Evolutionary conservation across 1,284 basidiomycete species (phyloP), one percentile per base, ranked within the genome.

Genomic region (Pisolithus thermaeus): DNA sequence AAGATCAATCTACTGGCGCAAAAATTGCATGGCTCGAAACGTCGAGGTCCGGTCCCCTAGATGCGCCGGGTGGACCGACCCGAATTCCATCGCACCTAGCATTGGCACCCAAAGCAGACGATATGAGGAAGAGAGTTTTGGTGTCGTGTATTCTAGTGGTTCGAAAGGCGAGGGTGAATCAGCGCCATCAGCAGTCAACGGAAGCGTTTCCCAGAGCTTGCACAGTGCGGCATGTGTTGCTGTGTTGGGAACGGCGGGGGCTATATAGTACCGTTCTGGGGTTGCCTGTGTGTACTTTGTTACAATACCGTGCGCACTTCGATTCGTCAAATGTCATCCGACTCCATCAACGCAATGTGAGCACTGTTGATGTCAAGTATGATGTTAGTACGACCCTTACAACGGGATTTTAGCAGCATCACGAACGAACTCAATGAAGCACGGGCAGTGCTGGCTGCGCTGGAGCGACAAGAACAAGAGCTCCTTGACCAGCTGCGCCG

Each of bases 121-220:
- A 52, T n/a, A n/a, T 52, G 28, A 50, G 49, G 4, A 41, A 48
- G 11, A 39, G 23, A 37, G 32, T 52, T n/a, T 27, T 52, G 22
- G 36, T 44, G 37, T 44, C 51, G 1, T 52, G 40, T 25, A 36
- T 51, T 32, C 32, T 52, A 3, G 18, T 52, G 16, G 30, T 51
- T 23, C 49, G 51, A 18, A 52, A 44, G 51, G 38, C 9, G 35
- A 52, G 11, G 39, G 35, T 18, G 28, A 43, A 39, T 4, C 50
- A 20, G 18, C 18, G 18, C 18, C 18, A 20, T 20, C 18, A 9
- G 18, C 30, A 7, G 42, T 30, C 37, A 5, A 39, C 22, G 28
- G 18, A 9, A 4, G 18, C 20, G 18, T 11, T 20, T 11, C n/a
- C 9, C n/a, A 40, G 39, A n/a, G 18, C 25, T 5, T 27, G 25